Conservation (phyloP, 805 yeast species). For the Myxozyma monticola region DNA sequence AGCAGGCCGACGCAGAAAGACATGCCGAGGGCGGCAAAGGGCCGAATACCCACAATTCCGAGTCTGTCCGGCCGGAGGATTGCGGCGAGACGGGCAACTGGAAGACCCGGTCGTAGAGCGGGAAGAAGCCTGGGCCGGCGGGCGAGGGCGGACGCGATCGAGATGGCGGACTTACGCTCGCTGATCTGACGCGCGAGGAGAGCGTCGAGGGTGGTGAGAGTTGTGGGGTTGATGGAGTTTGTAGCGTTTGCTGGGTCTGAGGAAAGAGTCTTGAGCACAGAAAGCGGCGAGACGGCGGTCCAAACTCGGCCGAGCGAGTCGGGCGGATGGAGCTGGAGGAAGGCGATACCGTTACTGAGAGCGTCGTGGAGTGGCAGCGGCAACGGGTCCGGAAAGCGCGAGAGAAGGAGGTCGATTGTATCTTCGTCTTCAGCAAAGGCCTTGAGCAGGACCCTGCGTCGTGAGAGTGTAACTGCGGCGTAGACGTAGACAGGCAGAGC, state of each 20-base stretch:
- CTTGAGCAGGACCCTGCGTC: constrained; percentile 48
- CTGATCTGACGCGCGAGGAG: constrained; percentile 10
- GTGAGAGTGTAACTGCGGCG: constrained; percentile 44
- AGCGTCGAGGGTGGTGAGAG: constrained; percentile 7
- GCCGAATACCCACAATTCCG: too few relatives aligned
- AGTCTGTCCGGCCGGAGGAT: too few relatives aligned
- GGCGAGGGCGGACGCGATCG: too few relatives aligned
- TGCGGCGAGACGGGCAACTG: too few relatives aligned
- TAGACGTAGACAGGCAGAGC: constrained; percentile 60
- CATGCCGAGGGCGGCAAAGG: constrained; percentile 18
- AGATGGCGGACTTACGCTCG: too few relatives aligned
- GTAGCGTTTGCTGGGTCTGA: constrained; percentile 21
- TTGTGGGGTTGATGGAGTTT: constrained; percentile 14
- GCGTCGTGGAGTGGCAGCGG: constrained; percentile 30
- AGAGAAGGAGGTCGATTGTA: constrained; percentile 45
- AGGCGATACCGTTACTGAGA: constrained; percentile 29
- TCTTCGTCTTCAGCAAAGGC: constrained; percentile 41
- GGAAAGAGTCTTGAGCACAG: constrained; percentile 44
- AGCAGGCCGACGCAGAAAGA: constrained; percentile 24
- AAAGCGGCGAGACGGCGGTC: constrained; percentile 35
- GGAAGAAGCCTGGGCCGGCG: too few relatives aligned
- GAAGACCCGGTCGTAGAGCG: too few relatives aligned
- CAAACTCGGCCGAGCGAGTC: constrained; percentile 28
- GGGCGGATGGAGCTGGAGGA: constrained; percentile 32
- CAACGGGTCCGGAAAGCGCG: constrained; percentile 34